Percentiles rank a stretch among this genome's conserved stretches.
Evolutionary conservation across 148 eudicot species (phyloP).

Genomic region (Beta vulgaris): DNA sequence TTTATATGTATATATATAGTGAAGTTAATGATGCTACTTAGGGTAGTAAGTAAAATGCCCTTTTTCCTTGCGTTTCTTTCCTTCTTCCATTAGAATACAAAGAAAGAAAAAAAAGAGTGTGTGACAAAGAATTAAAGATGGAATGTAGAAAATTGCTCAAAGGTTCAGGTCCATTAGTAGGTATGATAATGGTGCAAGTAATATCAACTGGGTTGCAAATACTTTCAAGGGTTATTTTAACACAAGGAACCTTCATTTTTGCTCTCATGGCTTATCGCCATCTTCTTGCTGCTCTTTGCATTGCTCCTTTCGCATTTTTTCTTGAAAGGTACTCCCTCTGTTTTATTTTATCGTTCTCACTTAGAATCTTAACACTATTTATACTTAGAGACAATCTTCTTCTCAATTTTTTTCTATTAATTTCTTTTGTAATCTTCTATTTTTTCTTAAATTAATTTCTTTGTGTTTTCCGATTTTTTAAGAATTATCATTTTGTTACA

Average conservation of each 20-base stretch:
- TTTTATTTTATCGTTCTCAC: neutral
- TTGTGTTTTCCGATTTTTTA: no score
- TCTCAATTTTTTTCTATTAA: no score
- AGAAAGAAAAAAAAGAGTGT: neutral
- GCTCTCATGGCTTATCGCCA: slow-evolving; percentile 59
- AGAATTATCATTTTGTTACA: no score
- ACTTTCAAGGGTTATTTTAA: slow-evolving; percentile 41
- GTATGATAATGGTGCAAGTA: slow-evolving; percentile 58
- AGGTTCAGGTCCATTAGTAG: slow-evolving; percentile 31
- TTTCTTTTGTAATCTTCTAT: no score
- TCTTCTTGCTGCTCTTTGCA: slow-evolving; percentile 47
- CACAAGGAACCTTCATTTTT: slow-evolving; percentile 45
- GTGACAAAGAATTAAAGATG: neutral
- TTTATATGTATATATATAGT: neutral
- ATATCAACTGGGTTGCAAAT: slow-evolving; percentile 48
- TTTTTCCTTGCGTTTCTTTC: neutral
- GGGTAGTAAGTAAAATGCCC: neutral
- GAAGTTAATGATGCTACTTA: neutral
- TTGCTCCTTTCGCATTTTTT: slow-evolving; percentile 54
- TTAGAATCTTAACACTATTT: no score
- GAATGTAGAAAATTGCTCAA: slow-evolving; percentile 14
- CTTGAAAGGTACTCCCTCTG: slow-evolving; percentile 42
- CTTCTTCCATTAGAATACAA: neutral
- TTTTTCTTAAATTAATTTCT: no score
- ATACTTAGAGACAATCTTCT: no score